Conservation (phyloP, 805 yeast species). For the Ogataea pignaliae region DNA sequence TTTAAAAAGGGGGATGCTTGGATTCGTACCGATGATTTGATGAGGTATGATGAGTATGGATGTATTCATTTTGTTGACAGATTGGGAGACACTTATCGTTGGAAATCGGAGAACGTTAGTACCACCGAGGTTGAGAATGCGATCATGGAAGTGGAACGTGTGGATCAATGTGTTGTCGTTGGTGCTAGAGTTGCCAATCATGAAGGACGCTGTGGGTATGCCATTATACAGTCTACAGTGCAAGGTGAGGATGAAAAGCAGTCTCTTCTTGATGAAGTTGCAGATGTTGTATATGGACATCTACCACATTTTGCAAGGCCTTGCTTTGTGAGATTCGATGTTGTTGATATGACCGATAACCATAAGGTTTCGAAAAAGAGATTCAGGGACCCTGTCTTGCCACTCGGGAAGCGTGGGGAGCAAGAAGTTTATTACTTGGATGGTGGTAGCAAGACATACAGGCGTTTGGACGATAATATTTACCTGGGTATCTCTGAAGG, state of each 20-base stretch:
- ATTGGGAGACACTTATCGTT: slow-evolving; percentile 90
- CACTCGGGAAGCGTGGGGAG: slow-evolving; percentile 57
- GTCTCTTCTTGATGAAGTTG: slow-evolving; percentile 36
- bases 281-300: slow-evolving; percentile 32
- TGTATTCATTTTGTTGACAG: slow-evolving; percentile 83
- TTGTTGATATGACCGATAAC: slow-evolving; percentile 67
- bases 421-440: slow-evolving; percentile 73
- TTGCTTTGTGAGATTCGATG: slow-evolving; percentile 66
- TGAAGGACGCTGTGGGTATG: slow-evolving; percentile 94
- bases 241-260: slow-evolving; percentile 24
- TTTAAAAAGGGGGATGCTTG: slow-evolving; percentile 86
- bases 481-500: slow-evolving; percentile 41
- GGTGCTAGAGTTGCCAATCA: slow-evolving; percentile 81
- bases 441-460: slow-evolving; percentile 41
- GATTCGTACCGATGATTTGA: slow-evolving; percentile 83
- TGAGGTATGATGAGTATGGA: slow-evolving; percentile 63
- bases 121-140: slow-evolving; percentile 90
- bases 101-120: slow-evolving; percentile 95
- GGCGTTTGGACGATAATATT: slow-evolving; percentile 46
- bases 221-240: slow-evolving; percentile 53
- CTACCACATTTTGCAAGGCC: slow-evolving; percentile 88
- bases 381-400: slow-evolving; percentile 63
- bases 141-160: slow-evolving; percentile 40
- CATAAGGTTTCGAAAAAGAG: slow-evolving; percentile 73
- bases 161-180: slow-evolving; percentile 77